A percentile compares a stretch with the other conserved stretches of the same genome.
These are phyloP conservation scores for Xerocomellus chrysenteron DNA, from an alignment of 768 basidiomycete species.

Conservation along the genomic window DNA sequence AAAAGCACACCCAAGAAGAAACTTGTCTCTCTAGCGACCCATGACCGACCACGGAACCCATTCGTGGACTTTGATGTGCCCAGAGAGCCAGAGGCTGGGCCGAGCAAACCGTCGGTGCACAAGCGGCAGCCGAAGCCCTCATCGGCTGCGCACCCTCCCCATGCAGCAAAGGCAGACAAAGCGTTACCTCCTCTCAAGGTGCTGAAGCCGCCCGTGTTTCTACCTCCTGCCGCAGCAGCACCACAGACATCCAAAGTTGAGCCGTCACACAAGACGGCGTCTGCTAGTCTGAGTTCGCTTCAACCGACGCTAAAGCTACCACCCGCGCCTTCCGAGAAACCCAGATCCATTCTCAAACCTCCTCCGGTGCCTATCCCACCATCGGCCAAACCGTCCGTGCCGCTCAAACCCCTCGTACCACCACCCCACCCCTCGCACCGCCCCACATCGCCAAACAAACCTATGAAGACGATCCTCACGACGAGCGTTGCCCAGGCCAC, in stretches of 20 bases:
- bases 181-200: constrained; percentile 8
- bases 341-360: constrained; percentile 28
- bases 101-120: constrained; percentile 10
- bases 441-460: constrained; percentile 31
- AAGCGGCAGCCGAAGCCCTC: constrained; percentile 4
- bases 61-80: constrained; percentile 14
- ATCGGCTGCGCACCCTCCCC: constrained; percentile 8
- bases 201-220: constrained; percentile 17
- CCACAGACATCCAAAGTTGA: not conserved
- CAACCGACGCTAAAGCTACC: constrained; percentile 11
- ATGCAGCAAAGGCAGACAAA: not conserved
- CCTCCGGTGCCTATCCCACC: constrained; percentile 22
- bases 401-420: constrained; percentile 28
- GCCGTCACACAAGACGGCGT: constrained; percentile 4
- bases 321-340: constrained; percentile 14
- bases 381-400: constrained; percentile 9
- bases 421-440: constrained; percentile 25
- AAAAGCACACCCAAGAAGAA: constrained; percentile 5
- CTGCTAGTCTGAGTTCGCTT: not conserved
- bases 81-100: constrained; percentile 6
- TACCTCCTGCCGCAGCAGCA: not conserved
- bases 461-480: constrained; percentile 48
- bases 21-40: not conserved
- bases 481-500: constrained; percentile 53
- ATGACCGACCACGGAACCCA: constrained; percentile 21